phyloP scores from a whole-genome alignment of 164 flowering plant species.

The Stephania yunnanensis region DNA sequence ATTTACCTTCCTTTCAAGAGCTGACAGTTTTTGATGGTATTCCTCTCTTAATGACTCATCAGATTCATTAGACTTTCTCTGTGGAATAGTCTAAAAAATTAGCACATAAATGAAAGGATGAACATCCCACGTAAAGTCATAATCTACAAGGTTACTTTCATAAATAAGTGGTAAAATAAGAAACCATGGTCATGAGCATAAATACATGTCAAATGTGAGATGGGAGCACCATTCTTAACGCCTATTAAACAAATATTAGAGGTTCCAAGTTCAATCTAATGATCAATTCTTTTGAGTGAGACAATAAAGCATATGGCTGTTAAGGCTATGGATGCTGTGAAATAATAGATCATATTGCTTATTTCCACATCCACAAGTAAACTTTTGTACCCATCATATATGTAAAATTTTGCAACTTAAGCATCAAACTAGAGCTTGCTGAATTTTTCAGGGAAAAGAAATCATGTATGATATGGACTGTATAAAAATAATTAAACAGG shows the following conservation, averaged over 20 bases:
- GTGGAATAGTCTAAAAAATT: slow-evolving; percentile 20
- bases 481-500: too few species aligned
- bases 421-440: neutral
- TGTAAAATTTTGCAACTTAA: neutral
- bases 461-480: neutral
- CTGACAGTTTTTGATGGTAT: slow-evolving; percentile 85
- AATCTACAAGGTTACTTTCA: neutral
- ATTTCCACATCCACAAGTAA: neutral
- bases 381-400: neutral
- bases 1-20: slow-evolving; percentile 91
- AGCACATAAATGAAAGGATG: slow-evolving; percentile 1
- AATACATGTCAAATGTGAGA: neutral
- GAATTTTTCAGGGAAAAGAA: neutral
- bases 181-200: neutral
- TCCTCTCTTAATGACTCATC: slow-evolving; percentile 92
- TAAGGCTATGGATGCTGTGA: neutral
- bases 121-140: neutral
- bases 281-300: neutral
- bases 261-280: neutral
- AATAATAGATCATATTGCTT: neutral
- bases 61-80: slow-evolving; percentile 80
- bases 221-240: neutral
- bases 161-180: neutral
- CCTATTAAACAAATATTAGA: neutral
- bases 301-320: neutral